phyloP scores from a whole-genome alignment of 2,329 filamentous ascomycete genomes.

The Bipolaris bicolor region DNA sequence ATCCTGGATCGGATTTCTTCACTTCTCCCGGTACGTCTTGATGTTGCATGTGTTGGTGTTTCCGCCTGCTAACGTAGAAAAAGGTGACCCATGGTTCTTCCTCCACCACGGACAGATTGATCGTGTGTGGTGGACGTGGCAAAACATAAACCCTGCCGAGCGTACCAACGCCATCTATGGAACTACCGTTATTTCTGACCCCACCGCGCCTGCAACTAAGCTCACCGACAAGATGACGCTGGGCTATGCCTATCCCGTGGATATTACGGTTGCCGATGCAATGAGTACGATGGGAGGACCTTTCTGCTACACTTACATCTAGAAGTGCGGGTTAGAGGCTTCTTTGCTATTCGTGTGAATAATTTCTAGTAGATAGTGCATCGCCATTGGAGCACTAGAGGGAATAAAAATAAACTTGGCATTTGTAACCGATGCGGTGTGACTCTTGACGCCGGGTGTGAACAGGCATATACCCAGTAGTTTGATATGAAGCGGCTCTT shows the following conservation, averaged over 20 bases:
- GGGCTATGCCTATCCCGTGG: slow-evolving; percentile 43
- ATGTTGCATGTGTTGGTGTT: neutral
- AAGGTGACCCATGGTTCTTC: slow-evolving; percentile 45
- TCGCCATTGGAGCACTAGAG: neutral
- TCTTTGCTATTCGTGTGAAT: slow-evolving; percentile 10
- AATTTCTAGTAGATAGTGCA: slow-evolving; percentile 7
- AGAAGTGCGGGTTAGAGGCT: neutral
- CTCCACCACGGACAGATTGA: slow-evolving; percentile 57
- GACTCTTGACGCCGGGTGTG: neutral
- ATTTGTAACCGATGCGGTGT: neutral
- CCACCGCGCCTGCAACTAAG: slow-evolving; percentile 53
- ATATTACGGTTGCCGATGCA: slow-evolving; percentile 48
- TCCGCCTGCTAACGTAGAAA: slow-evolving; percentile 37
- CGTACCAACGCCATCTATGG: slow-evolving; percentile 49
- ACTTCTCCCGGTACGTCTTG: slow-evolving; percentile 45
- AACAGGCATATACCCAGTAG: neutral
- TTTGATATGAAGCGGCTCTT: neutral
- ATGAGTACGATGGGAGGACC: slow-evolving; percentile 55
- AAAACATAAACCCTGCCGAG: slow-evolving; percentile 50
- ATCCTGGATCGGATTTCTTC: slow-evolving; percentile 54
- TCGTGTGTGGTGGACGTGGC: slow-evolving; percentile 58
- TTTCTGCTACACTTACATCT: slow-evolving; percentile 56
- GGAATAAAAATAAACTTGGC: slow-evolving; percentile 6
- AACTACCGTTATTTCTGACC: slow-evolving; percentile 54
- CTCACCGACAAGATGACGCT: slow-evolving; percentile 53